phyloP scores from a whole-genome alignment of 805 yeast species.

The Suhomyces emberorum region DNA sequence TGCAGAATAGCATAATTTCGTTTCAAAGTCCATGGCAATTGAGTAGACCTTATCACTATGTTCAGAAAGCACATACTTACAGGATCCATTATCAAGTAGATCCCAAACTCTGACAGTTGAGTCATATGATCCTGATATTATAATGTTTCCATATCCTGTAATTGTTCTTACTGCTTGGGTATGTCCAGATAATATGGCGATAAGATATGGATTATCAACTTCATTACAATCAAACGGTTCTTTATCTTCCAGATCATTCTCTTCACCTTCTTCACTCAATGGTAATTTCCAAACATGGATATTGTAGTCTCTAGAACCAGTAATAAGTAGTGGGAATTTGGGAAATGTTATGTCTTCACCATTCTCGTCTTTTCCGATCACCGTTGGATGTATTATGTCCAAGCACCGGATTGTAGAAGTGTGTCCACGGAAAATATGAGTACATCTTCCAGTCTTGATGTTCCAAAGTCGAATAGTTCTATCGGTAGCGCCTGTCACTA shows the following conservation, averaged over 20 bases:
- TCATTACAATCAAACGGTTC: constrained; percentile 34
- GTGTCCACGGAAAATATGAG: constrained; percentile 89
- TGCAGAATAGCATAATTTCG: constrained; percentile 84
- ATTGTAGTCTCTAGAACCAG: constrained; percentile 45
- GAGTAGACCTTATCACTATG: constrained; percentile 87
- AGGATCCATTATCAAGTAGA: constrained; percentile 59
- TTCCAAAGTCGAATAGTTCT: constrained; percentile 94
- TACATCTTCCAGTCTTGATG: constrained; percentile 75
- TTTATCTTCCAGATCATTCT: constrained; percentile 33
- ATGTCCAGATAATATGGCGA: constrained; percentile 60
- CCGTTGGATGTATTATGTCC: constrained; percentile 70
- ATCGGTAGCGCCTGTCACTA: constrained; percentile 94
- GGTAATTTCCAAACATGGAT: constrained; percentile 58
- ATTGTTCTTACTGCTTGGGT: constrained; percentile 81
- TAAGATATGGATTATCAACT: constrained; percentile 56
- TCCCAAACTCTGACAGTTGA: constrained; percentile 92
- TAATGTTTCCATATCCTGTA: constrained; percentile 77
- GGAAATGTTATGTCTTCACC: constrained; percentile 60
- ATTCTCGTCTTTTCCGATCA: constrained; percentile 57
- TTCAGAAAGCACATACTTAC: constrained; percentile 72
- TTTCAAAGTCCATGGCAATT: constrained; percentile 73
- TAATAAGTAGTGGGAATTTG: constrained; percentile 58
- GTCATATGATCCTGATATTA: constrained; percentile 90
- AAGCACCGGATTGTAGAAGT: constrained; percentile 90
- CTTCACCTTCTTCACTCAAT: constrained; percentile 34